Evolutionary conservation across 768 basidiomycete species (phyloP).

Genomic region (Favolaschia claudopus): DNA sequence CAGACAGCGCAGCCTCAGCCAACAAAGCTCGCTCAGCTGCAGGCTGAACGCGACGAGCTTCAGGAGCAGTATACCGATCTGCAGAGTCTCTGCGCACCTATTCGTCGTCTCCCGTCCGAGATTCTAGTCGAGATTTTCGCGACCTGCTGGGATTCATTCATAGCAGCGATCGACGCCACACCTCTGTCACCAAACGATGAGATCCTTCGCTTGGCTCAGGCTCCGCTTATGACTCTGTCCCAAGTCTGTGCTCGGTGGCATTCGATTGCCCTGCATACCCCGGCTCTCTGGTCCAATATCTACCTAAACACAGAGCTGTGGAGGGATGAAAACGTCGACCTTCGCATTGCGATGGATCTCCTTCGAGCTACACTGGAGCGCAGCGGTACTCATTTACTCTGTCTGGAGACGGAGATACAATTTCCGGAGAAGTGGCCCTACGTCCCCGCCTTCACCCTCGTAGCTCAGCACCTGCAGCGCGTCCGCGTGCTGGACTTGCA

Average conservation of each 20-base stretch:
- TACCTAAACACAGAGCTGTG: neutral
- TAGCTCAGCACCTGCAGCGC: too few relatives aligned
- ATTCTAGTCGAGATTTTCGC: neutral
- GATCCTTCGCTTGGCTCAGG: neutral
- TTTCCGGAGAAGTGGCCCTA: too few relatives aligned
- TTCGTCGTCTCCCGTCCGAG: conserved; percentile 2
- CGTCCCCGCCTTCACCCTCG: too few relatives aligned
- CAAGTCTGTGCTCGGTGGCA: neutral
- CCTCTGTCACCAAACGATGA: too few relatives aligned
- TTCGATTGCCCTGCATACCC: neutral
- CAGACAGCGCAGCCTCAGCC: too few relatives aligned
- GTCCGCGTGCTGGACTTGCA: too few relatives aligned
- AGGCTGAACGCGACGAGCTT: neutral
- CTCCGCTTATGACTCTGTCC: neutral
- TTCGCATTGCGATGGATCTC: neutral
- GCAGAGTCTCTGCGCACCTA: neutral
- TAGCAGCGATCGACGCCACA: too few relatives aligned
- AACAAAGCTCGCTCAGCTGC: neutral
- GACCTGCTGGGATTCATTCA: neutral
- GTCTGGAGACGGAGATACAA: too few relatives aligned
- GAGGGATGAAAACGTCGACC: neutral
- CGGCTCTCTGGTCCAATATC: neutral
- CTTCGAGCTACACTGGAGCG: neutral
- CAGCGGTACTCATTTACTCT: too few relatives aligned
- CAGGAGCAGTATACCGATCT: neutral